Evolutionary conservation across 1,139 yeast genomes (phyloP), one percentile per base, ranked within the genome.

Genomic region (Nematodospora anomalae): DNA sequence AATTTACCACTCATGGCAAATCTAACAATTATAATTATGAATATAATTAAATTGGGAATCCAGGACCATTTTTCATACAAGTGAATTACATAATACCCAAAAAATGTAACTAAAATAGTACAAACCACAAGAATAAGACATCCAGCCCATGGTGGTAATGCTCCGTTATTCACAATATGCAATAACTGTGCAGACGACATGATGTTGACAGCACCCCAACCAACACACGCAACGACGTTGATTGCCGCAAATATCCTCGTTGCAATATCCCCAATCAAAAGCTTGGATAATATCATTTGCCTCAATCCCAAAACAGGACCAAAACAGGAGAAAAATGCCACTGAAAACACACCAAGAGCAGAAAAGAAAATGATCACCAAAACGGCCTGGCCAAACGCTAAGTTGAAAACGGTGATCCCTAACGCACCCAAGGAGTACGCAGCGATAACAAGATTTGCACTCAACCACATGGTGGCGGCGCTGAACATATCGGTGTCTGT

Each of bases 131-230:
- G 73, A 44, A 89, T 76, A 43, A 89, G 57, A 61, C 95, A 83
- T 23, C 94, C 96, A 22, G 88, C 96, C 95, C 95, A 86, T 28
- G 94, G 83, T 29, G 97, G 97, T 44, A 86, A 71, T 34, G 72
- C 71, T 25, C 75, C 77, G 52, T 75, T 67, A 62, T 87, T 86
- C 45, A 88, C 82, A 58, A 85, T 79, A 62, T 83, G 81, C 48
- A 89, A 71, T 54, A 89, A 70, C 58, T 87, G 95, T 16, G 96
- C 95, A 24, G 94, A 80, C 18, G 89, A 84, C 79, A 89, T 86
- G 46, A 88, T 85, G 63, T 89, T 90, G 32, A 88, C 94, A 12
- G 95, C 87, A 62, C 95, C 89, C 97, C 97, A 89, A 47, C 97
- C 97, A 45, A 89, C 76, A 74, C 96, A 87, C 11, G 96, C 94